Base-by-base conservation (phyloP, 768 basidiomycete genomes). In the Suillus plorans region DNA sequence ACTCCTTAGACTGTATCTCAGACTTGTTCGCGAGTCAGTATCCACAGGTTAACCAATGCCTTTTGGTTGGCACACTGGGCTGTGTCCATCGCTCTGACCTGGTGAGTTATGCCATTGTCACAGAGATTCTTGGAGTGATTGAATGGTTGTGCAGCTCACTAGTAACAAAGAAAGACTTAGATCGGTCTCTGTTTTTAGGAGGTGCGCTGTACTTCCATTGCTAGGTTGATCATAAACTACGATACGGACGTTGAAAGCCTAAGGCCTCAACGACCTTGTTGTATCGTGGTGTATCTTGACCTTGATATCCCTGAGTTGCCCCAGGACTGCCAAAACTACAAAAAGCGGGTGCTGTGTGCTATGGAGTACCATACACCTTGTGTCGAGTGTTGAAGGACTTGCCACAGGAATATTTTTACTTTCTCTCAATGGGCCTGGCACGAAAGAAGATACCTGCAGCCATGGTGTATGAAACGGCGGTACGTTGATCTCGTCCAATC, bases 171-270 rank as follows among this genome's bases (percentile, higher is more conserved):
- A 45, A 20, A 20, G 2, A 86, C 73, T 80, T 60, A 80, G 77
- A 69, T 71, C 85, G 85, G 73, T 80, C 77, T 12, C 74, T 76
- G 8, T 69, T 76, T 66, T 83, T 86, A 85, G 82, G n/a, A 86
- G 76, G 67, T 85, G 84, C 12, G 85, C 84, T 14, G 85, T 86
- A 25, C 73, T 72, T n/a, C 85, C 85, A 62, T 73, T 79, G 12
- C 85, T 85, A 53, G 87, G 63, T 69, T 87, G 86, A 69, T 85
- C 84, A 72, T 87, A 86, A 52, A 85, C 68, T 45, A 87, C 67
- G 67, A 86, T 76, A 6, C 84, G 84, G 59, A 81, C 82, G 39
- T 66, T 52, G 62, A 75, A 68, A 49, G 47, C 22, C 47, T 22
- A 14, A 70, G 66, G 7, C 63, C 62, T 77, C 70, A 62, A 4